Evolutionary conservation across 352 stramenopile genomes (phyloP), one percentile per base, ranked within the genome.

Genomic region (Peronosclerospora sorghi): DNA sequence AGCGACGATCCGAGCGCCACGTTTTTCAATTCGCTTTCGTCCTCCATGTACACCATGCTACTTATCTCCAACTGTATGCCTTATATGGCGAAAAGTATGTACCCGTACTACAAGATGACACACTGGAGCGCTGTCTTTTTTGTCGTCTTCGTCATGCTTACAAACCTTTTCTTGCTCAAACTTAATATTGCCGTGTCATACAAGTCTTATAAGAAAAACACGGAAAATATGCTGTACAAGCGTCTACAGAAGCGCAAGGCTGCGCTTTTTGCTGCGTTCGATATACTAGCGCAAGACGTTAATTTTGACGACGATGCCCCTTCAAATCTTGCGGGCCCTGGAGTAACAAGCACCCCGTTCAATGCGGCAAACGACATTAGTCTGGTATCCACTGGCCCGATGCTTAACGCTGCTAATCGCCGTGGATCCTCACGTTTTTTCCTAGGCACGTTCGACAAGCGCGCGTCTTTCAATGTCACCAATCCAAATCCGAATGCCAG

Each of bases 171-270:
- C 48, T 48, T 90, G 17, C 56, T 81, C 56, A 90, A 90, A 58
- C 71, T 90, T 44, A 86, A 75, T 19, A 90, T 90, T 40, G 73
- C 78, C 45, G 78, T 86, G 15, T 86, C 73, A 12, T 90, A 87
- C 58, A 74, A 77, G 42, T 85, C 73, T 15, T 90, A 90, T 72
- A 86, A 86, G 60, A 69, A 83, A 18, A 79, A 90, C 61, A 90
- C 73, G 1, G 78, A 90, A 43, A 79, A 60, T 35, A 90, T 87
- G 75, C 54, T 90, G 6, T 87, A 76, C 68, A 90, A 90, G 56
- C 70, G 75, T 0, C 55, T 90, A 32, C 75, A 90, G 59, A 90
- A 90, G 54, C 78, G 75, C 34, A 90, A 90, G 42, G 75, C 77
- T 0, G 78, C 78, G 10, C 45, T 90, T 4, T 83, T 65, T 27